Conservation (phyloP, 768 basidiomycete genomes). For the Boletus barrowsii region DNA sequence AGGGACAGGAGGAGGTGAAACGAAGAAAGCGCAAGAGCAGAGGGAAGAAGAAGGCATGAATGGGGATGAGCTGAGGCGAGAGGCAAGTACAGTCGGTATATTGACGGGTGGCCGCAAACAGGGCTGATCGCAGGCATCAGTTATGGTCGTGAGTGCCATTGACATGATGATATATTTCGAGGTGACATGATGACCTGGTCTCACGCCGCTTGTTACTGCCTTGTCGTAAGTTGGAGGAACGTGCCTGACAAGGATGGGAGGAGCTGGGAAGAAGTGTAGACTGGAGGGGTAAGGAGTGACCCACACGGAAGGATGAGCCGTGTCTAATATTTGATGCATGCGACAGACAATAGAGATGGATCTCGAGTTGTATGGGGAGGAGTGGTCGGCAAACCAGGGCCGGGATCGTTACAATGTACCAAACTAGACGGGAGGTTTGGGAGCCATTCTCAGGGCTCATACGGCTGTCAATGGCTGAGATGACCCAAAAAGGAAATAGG, state of each 20-base stretch:
- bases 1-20: neutral
- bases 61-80: too few relatives aligned
- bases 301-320: too few relatives aligned
- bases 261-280: neutral
- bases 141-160: neutral
- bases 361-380: neutral
- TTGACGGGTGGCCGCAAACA: slow-evolving; percentile 4
- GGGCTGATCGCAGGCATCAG: slow-evolving; percentile 10
- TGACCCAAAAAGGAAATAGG: slow-evolving; percentile 13
- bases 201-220: slow-evolving; percentile 6
- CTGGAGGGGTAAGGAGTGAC: neutral
- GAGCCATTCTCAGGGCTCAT: slow-evolving; percentile 10
- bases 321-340: neutral
- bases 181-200: slow-evolving; percentile 6
- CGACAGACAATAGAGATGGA: too few relatives aligned
- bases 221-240: slow-evolving; percentile 15
- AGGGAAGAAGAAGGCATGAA: slow-evolving; percentile 18
- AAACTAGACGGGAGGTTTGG: neutral
- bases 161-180: slow-evolving; percentile 4
- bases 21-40: slow-evolving; percentile 21
- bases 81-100: neutral
- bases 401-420: neutral
- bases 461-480: neutral
- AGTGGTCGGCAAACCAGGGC: neutral
- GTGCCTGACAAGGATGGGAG: slow-evolving; percentile 11